Base-by-base conservation (phyloP, 306 rosid genomes). In the Rosa lucieae region DNA sequence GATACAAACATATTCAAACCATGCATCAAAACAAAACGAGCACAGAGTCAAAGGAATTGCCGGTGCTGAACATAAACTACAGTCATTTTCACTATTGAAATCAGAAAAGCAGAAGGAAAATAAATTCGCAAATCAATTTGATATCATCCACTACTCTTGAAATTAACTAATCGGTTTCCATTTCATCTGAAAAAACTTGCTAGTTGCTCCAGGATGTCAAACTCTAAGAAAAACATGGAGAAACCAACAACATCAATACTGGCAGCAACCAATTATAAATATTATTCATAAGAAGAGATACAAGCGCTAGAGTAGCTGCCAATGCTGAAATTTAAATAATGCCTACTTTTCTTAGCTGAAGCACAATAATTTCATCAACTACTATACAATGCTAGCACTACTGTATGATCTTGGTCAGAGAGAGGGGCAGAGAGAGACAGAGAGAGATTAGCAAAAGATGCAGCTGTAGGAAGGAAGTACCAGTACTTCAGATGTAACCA, bases 351-450 rank as follows among this genome's bases (percentile, higher is more conserved):
- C 72, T 76, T 63, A 23, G 14, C 62, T 76, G 71, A 83, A 79
- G 66, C 67, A 74, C 40, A 75, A 42, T 43, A 61, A 67, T 44
- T 70, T 44, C 65, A 55, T 29, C 20, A 35, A 84, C 66, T 70
- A 44, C 84, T 84, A 77, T 84, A 80, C 87, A 84, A 55, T 70
- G 72, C 43, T 49, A 77, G 70, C 48, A 67, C 84, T 77, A 39
- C 65, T 46, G 76, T 65, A 47, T 59, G 39, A 72, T 32, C 73
- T 76, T 72, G 37, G 84, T 80, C 80, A 47, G 79, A 78, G 20
- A 67, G 51, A 46, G 70, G 47, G 11, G 47, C 47, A 58, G 40
- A 29, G 10, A 15, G 69, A 14, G 21, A 39, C 0, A 12, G 69
- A 52, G 70, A 72, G 63, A 71, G 59, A 80, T 69, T 80, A 78